Evolutionary conservation across 1,284 basidiomycete species (phyloP), one percentile per base, ranked within the genome.

Genomic region (Ceratobasidium sp.): DNA sequence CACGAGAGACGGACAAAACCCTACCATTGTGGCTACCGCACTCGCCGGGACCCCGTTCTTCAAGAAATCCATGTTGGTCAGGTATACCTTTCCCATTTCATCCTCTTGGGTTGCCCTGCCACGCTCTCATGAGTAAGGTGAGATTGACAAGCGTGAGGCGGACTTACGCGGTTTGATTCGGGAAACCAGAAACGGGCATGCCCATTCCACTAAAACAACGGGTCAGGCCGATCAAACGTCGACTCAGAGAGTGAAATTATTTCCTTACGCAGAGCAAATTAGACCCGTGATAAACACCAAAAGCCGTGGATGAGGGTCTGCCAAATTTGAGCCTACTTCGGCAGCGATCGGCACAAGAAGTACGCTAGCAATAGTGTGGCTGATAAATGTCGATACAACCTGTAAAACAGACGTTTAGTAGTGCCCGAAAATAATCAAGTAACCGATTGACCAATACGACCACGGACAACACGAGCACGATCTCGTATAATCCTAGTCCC

Each of bases 171-270:
- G 94, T 96, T 85, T 97, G 94, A 84, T 98, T 98, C 0, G 97
- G 97, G 87, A 99, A 99, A 6, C 97, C 97, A 77, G 94, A 96
- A 45, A 99, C 96, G 3, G 97, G 97, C 88, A 99, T 93, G 6
- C 97, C 98, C 97, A 99, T 99, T 0, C 97, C 98, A 2, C 95
- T 89, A 37, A 33, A 42, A 28, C 6, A 45, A 37, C 23, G 20
- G 45, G 61, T 37, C 28, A 74, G 60, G 6, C 51, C 42, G 45
- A 54, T 56, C 33, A 61, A 33, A 17, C 23, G 17, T 33, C 15
- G 45, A 45, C 67, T 20, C 17, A 51, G 1, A 60, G n/a, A 39
- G 33, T 23, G 28, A 42, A 45, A 65, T 33, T 54, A 15, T 28
- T 33, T 45, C 51, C 73, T 75, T 65, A 75, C 73, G 73, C 73